Evolutionary conservation across 441 rosid genomes (phyloP).

Genomic region (Geranium incanum): DNA sequence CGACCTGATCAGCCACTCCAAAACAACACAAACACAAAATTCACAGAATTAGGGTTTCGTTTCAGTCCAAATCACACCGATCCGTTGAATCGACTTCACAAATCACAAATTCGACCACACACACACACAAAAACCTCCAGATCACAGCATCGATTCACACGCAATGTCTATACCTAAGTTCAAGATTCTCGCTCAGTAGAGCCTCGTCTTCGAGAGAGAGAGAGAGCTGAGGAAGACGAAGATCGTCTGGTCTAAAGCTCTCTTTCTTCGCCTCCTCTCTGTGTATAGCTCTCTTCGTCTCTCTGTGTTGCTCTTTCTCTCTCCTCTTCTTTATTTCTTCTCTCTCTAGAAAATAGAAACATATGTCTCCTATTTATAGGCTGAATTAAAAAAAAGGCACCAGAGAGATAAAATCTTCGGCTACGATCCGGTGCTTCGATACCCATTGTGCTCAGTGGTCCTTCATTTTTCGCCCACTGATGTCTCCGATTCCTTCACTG

Average conservation of each 20-base stretch:
- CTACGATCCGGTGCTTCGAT: not conserved
- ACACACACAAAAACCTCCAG: not conserved
- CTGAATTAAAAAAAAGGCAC: not conserved
- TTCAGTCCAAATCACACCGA: slow-evolving; percentile 10
- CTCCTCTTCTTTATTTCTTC: not conserved
- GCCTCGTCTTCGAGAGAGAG: slow-evolving; percentile 1
- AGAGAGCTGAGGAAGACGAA: not conserved
- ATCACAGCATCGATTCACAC: not conserved
- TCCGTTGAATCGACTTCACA: slow-evolving; percentile 13
- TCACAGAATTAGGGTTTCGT: slow-evolving; percentile 6
- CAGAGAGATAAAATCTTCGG: not conserved
- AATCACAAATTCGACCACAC: not conserved
- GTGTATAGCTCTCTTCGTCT: not conserved
- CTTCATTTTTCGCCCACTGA: not conserved
- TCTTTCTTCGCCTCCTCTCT: not conserved
- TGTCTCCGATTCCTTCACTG: not conserved
- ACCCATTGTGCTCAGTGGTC: not conserved
- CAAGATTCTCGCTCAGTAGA: not conserved
- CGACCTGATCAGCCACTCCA: slow-evolving; percentile 5
- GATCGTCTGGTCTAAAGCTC: not conserved
- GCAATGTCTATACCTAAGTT: not conserved
- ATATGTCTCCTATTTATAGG: not conserved
- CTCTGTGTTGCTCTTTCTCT: not conserved
- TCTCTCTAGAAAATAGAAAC: not conserved
- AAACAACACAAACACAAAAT: slow-evolving; percentile 2